Percentiles rank a stretch among this genome's conserved stretches.
phyloP scores from a whole-genome alignment of 306 rosid species.

The Dalbergia cultrata region DNA sequence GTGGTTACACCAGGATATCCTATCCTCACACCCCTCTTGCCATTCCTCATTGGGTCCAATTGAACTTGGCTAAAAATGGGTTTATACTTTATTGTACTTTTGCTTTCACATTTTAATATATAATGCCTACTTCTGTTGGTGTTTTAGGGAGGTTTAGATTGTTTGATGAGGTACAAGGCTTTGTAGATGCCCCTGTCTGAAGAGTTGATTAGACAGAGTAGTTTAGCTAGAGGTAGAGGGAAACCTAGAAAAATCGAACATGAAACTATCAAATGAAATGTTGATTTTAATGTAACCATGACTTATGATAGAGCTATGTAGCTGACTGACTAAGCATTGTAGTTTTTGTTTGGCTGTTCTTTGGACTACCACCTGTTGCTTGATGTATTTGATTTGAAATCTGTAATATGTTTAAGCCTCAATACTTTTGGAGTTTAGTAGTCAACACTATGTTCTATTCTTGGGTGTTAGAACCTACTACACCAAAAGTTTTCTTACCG shows the following conservation, averaged over 20 bases:
- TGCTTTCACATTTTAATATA: neutral
- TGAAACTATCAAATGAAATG: too few species aligned
- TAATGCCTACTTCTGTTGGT: neutral
- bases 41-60: neutral
- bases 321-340: too few species aligned
- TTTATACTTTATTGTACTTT: neutral
- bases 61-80: neutral
- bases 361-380: neutral
- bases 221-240: too few species aligned
- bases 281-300: too few species aligned
- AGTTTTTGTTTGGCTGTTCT: conserved; percentile 21
- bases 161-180: conserved; percentile 17
- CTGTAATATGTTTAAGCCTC: neutral
- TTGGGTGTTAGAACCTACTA: conserved; percentile 13
- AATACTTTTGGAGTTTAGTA: neutral
- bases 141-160: neutral
- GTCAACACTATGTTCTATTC: conserved; percentile 3
- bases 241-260: too few species aligned
- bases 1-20: neutral
- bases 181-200: too few species aligned
- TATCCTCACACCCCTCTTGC: neutral
- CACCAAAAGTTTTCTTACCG: neutral
- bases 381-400: conserved; percentile 23
- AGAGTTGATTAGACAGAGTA: too few species aligned
- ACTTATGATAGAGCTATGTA: too few species aligned